A percentile compares a stretch with the other conserved stretches of the same genome.
Evolutionary conservation across 495 filamentous ascomycete genomes (phyloP).

Genomic region (Glonium stellatum): DNA sequence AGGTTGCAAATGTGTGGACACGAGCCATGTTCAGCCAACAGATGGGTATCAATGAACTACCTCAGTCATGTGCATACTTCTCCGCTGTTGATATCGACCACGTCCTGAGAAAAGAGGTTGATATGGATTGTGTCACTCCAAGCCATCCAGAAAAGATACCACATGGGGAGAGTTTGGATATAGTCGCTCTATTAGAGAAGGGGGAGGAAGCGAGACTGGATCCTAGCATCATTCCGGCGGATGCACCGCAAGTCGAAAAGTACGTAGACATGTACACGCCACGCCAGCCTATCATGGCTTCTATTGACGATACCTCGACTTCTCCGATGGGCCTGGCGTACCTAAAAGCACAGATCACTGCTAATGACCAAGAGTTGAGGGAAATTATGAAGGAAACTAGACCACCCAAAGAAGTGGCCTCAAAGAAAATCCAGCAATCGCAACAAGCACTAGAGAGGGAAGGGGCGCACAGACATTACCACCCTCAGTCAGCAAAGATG

Average conservation of each 20-base stretch:
- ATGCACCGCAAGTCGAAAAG: slow-evolving; percentile 46
- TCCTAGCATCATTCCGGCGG: slow-evolving; percentile 46
- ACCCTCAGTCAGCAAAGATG: background rate
- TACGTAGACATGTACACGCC: slow-evolving; percentile 66
- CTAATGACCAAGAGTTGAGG: slow-evolving; percentile 63
- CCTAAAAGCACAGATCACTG: slow-evolving; percentile 77
- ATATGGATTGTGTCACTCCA: slow-evolving; percentile 94
- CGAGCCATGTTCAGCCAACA: slow-evolving; percentile 95
- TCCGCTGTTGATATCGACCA: slow-evolving; percentile 90
- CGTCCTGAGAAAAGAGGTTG: slow-evolving; percentile 91
- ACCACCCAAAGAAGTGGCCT: background rate
- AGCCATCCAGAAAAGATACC: slow-evolving; percentile 73
- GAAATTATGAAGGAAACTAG: slow-evolving; percentile 58
- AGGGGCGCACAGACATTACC: background rate
- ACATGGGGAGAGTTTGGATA: slow-evolving; percentile 79
- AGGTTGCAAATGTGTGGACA: slow-evolving; percentile 94
- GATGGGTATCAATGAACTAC: slow-evolving; percentile 90
- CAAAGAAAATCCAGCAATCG: slow-evolving; percentile 1
- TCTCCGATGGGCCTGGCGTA: slow-evolving; percentile 47
- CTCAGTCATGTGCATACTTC: slow-evolving; percentile 91
- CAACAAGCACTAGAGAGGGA: slow-evolving; percentile 6
- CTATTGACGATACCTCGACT: slow-evolving; percentile 37
- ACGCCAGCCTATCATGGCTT: slow-evolving; percentile 72
- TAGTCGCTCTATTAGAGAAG: slow-evolving; percentile 63
- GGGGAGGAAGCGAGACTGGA: slow-evolving; percentile 59